Evolutionary conservation across 2,329 filamentous ascomycete genomes (phyloP).

Genomic region (Alternaria angustiovoidea): DNA sequence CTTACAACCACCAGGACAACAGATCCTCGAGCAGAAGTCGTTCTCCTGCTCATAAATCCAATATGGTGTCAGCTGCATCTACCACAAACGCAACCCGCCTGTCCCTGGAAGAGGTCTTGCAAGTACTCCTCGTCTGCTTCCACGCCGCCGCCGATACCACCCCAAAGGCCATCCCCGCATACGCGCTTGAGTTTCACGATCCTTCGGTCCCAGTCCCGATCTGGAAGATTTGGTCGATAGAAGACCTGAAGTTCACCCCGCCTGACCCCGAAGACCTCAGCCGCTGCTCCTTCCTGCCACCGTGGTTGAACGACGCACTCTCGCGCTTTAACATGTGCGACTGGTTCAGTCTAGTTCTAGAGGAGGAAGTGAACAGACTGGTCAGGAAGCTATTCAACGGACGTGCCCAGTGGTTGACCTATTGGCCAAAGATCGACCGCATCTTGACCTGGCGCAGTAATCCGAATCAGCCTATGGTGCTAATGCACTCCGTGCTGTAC

Average conservation of each 20-base stretch:
- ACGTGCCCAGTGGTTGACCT: background rate
- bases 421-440: background rate
- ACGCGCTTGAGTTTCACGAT: background rate
- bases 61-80: background rate
- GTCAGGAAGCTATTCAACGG: background rate
- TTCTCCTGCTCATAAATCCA: background rate
- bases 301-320: conserved; percentile 1
- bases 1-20: background rate
- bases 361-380: conserved; percentile 1
- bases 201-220: background rate
- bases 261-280: background rate
- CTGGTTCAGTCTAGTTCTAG: conserved; percentile 4
- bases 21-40: background rate
- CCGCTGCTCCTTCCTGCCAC: conserved; percentile 1
- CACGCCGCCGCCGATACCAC: conserved; percentile 11
- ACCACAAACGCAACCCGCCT: background rate
- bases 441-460: background rate
- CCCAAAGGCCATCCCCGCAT: conserved; percentile 3
- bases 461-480: background rate
- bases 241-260: conserved; percentile 5
- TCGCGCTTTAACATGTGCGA: conserved; percentile 9
- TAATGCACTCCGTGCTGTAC: conserved; percentile 12
- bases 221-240: background rate
- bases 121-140: conserved; percentile 14
- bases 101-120: conserved; percentile 10